phyloP scores from a whole-genome alignment of 163 green algal genomes.

The Chloromonas sp. region DNA sequence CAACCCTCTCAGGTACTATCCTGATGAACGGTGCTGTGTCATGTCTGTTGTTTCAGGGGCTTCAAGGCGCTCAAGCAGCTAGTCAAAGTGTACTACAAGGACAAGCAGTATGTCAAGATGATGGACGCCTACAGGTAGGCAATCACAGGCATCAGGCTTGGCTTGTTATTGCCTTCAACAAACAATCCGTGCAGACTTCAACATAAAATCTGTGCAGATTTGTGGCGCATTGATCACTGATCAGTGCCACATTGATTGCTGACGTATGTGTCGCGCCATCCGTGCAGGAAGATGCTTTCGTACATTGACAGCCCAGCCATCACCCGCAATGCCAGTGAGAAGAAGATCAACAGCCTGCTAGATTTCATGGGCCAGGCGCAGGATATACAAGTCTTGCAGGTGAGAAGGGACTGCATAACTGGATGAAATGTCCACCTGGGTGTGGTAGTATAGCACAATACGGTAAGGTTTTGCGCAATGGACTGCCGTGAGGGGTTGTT shows the following conservation, averaged over 20 bases:
- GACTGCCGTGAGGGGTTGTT: too few relatives aligned
- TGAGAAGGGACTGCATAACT: background rate
- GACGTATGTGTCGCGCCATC: background rate
- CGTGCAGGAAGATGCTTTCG: constrained; percentile 70
- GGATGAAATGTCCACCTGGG: background rate
- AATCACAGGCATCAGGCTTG: background rate
- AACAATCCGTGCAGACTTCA: background rate
- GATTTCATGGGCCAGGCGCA: constrained; percentile 75
- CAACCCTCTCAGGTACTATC: too few relatives aligned
- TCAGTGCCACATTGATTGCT: background rate
- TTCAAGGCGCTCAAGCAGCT: constrained; percentile 99
- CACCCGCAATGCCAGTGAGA: constrained; percentile 92
- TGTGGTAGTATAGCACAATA: too few relatives aligned
- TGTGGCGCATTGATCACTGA: background rate
- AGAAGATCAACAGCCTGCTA: constrained; percentile 96
- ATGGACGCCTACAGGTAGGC: constrained; percentile 82
- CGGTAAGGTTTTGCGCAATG: too few relatives aligned
- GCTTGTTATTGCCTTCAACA: background rate
- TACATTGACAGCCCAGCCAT: constrained; percentile 77
- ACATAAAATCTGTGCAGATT: background rate
- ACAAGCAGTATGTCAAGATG: constrained; percentile 72
- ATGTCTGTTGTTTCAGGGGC: constrained; percentile 55
- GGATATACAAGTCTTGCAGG: constrained; percentile 67
- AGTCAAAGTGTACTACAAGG: constrained; percentile 88
- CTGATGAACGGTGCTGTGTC: too few relatives aligned